Conservation (phyloP, 2,329 filamentous ascomycete genomes). For the Penicillium sp. region DNA sequence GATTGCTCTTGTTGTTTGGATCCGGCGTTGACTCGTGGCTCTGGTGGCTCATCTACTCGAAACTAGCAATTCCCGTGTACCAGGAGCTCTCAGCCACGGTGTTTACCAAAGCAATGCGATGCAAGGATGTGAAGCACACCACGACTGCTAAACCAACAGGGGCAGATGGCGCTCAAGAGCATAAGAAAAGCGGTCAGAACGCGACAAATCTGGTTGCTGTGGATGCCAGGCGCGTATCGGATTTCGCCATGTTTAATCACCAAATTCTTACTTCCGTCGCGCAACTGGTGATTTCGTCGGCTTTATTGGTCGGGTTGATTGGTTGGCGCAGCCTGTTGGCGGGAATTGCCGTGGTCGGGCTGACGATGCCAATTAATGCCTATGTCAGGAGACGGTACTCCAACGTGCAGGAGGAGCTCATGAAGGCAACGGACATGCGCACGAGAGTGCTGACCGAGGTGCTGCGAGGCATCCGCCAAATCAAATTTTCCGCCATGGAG, state of each 20-base stretch:
- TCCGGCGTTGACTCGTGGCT: slow-evolving; percentile 28
- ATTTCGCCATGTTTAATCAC: slow-evolving; percentile 31
- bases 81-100: slow-evolving; percentile 64
- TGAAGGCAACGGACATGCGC: too few relatives aligned
- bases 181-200: slow-evolving; percentile 59
- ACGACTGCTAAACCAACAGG: background rate
- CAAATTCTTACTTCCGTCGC: background rate
- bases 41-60: slow-evolving; percentile 53
- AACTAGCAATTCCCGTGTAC: slow-evolving; percentile 59
- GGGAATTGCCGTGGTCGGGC: slow-evolving; percentile 49
- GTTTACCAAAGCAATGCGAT: slow-evolving; percentile 67
- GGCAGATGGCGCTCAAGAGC: slow-evolving; percentile 41
- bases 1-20: background rate
- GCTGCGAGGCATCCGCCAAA: slow-evolving; percentile 70
- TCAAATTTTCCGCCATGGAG: slow-evolving; percentile 74
- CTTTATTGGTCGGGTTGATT: slow-evolving; percentile 60
- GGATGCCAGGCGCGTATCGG: slow-evolving; percentile 49
- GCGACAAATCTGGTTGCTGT: slow-evolving; percentile 69
- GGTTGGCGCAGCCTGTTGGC: slow-evolving; percentile 63
- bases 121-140: slow-evolving; percentile 53
- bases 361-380: slow-evolving; percentile 58
- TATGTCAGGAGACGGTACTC: slow-evolving; percentile 59
- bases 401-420: slow-evolving; percentile 59
- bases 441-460: slow-evolving; percentile 70
- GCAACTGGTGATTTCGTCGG: background rate